Evolutionary conservation across 2,329 filamentous ascomycete genomes (phyloP).

Genomic region (Dactylellina parvicollis): DNA sequence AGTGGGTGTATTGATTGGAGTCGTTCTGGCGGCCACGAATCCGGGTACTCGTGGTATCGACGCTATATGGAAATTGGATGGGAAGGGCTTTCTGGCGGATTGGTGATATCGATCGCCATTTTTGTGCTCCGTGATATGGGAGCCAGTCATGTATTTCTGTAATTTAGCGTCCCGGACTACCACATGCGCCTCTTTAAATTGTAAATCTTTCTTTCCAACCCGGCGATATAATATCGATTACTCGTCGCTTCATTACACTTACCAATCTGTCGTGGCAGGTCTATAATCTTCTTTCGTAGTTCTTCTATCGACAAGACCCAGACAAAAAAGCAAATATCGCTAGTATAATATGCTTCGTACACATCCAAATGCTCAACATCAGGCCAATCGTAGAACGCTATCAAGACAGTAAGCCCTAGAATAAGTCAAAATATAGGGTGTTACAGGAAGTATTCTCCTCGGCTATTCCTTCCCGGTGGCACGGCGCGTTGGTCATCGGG

Average conservation of each 20-base stretch:
- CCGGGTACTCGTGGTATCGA: not conserved
- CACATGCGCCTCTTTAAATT: not conserved
- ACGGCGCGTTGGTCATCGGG: constrained; percentile 84
- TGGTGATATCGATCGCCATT: constrained; percentile 9
- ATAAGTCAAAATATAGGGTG: not conserved
- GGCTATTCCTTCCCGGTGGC: constrained; percentile 74
- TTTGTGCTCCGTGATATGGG: too few species aligned
- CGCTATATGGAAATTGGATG: constrained; percentile 25
- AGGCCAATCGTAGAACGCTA: not conserved
- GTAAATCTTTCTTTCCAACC: not conserved
- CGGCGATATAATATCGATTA: too few species aligned
- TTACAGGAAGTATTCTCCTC: constrained; percentile 76
- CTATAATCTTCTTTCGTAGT: not conserved
- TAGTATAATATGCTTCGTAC: constrained; percentile 51
- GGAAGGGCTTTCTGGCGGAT: constrained; percentile 31
- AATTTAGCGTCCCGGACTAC: not conserved
- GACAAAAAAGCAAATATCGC: constrained; percentile 20
- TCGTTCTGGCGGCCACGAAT: constrained; percentile 1
- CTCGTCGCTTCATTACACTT: not conserved
- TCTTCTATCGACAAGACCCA: not conserved
- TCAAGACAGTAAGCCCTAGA: not conserved
- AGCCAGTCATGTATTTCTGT: not conserved
- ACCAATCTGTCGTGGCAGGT: not conserved
- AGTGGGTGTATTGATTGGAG: constrained; percentile 30
- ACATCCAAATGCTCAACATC: constrained; percentile 29